Base-by-base conservation (phyloP, 768 basidiomycete genomes). In the Russula lepida region DNA sequence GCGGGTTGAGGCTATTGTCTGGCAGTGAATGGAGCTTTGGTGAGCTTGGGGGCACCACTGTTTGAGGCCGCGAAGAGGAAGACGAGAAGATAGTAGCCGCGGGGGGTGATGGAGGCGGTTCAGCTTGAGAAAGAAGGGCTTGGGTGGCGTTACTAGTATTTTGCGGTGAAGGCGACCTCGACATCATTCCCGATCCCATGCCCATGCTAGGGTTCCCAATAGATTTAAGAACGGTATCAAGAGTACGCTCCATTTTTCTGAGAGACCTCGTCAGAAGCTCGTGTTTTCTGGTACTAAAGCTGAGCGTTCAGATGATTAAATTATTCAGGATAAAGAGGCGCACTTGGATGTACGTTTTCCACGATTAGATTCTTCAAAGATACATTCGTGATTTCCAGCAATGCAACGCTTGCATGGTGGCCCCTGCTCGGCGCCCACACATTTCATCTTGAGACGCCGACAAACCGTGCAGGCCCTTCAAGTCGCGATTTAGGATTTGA, bases 301-400 rank as follows among this genome's bases (percentile, higher is more conserved):
- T 69, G 63, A 69, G 63, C 69, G 71, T 67, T 69, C 62, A 68
- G 65, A 56, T 33, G 44, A 60, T 67, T 57, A 49, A 66, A 62
- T 46, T 52, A 32, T 54, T 30, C 25, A 56, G 47, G 44, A 56
- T 60, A 49, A 23, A 51, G 23, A 54, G 23, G 68, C 80, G 65
- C 73, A 91, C 90, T 90, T 92, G 57, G 87, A 81, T 23, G 88
- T 84, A 12, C 91, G 84, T 72, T 95, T 95, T 44, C 97, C 97
- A 51, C 97, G 82, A 71, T 98, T 95, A 2, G 89, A 92, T 71
- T 98, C 95, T 75, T 98, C 94, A 65, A 99, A 98, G 47, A 97
- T 83, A 69, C 97, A 99, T 67, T 95, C 92, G 68, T 95, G 89
- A 66, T 83, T 83, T 21, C 89, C 86, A 0, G 84, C 69, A 49